These are phyloP conservation scores for Plasmodium chabaudi DNA, from an alignment of 169 alveolate species.

Conservation along the genomic window DNA sequence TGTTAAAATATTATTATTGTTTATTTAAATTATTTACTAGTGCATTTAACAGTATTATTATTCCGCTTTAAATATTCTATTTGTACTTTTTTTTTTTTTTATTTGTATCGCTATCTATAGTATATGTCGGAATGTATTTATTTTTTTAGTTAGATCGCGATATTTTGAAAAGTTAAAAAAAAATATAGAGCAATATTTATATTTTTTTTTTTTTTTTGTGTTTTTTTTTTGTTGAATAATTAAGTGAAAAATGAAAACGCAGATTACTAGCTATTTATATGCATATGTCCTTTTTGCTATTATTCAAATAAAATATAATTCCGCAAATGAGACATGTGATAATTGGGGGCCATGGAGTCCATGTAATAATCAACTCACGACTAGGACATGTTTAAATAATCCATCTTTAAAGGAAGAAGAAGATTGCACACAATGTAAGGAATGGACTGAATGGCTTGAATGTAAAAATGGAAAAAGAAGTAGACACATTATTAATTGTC, in stretches of 20 bases:
- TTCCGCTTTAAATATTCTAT: no score
- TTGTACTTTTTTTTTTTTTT: no score
- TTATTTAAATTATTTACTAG: no score
- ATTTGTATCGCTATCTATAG: no score
- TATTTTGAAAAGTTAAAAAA: background rate
- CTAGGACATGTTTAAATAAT: constrained; percentile 31
- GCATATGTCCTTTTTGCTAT: constrained; percentile 3
- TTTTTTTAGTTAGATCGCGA: background rate
- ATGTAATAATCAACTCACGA: constrained; percentile 9
- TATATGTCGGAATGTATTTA: no score
- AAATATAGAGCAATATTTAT: background rate
- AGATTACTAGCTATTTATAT: constrained; percentile 5
- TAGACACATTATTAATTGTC: constrained; percentile 26
- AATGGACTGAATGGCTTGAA: constrained; percentile 52
- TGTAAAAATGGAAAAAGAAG: constrained; percentile 38
- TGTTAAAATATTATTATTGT: no score
- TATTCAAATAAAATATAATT: constrained; percentile 1
- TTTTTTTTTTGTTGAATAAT: constrained; percentile 1
- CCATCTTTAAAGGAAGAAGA: background rate
- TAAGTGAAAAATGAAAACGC: constrained; percentile 40
- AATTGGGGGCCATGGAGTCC: constrained; percentile 46
- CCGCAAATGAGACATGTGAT: background rate
- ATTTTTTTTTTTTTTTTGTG: constrained; percentile 31
- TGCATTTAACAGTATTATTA: no score
- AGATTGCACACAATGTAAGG: constrained; percentile 14